A percentile compares a stretch with the other conserved stretches of the same genome.
These are phyloP conservation scores for Bromus sterilis DNA, from an alignment of 176 grass and related monocot genomes.

Conservation along the genomic window DNA sequence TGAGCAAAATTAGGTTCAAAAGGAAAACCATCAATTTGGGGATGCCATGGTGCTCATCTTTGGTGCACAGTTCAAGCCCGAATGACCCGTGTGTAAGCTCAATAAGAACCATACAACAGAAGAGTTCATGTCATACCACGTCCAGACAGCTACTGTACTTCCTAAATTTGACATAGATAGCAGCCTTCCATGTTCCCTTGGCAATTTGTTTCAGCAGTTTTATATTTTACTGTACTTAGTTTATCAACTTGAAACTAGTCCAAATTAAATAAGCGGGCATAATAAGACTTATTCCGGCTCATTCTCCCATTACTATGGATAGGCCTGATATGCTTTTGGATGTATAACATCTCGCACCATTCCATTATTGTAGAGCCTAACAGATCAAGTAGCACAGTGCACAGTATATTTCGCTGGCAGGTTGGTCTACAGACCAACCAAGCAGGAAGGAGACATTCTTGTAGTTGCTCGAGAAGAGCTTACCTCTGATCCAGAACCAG, in stretches of 20 bases:
- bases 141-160: neutral
- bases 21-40: neutral
- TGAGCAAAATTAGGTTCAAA: neutral
- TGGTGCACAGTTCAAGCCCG: neutral
- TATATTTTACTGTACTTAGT: neutral
- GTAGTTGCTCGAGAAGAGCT: conserved; percentile 4
- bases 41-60: neutral
- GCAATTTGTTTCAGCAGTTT: neutral
- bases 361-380: neutral
- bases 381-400: neutral
- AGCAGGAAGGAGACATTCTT: neutral
- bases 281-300: neutral
- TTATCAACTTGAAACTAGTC: neutral
- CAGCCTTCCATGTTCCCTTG: neutral
- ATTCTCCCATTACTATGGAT: neutral
- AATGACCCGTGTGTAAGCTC: neutral
- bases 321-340: neutral
- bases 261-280: neutral
- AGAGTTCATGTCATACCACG: neutral
- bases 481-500: conserved; percentile 92
- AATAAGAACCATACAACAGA: neutral
- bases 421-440: neutral
- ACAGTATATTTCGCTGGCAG: neutral
- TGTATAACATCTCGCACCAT: conserved; percentile 1
- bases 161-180: neutral